Evolutionary conservation across 139 green algal genomes (phyloP), one percentile per base, ranked within the genome.

Genomic region (Chlorella sp.): DNA sequence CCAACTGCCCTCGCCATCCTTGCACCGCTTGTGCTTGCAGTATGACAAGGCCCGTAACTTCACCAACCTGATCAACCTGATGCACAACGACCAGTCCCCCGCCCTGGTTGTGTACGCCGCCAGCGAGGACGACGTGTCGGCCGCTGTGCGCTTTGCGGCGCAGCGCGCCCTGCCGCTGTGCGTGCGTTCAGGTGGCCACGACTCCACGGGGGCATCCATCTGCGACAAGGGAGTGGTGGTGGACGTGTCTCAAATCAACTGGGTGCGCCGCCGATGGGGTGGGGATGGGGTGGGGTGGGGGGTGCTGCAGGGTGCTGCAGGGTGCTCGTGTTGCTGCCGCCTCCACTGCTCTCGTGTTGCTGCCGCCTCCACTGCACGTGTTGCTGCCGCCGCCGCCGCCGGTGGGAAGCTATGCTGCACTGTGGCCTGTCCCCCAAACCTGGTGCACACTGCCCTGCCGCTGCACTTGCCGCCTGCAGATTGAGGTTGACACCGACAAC

Each of bases 131-230:
- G 74, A 81, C 51, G 51, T 81, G 21, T n/a, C 51, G 2, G 74
- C 51, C 23, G 51, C 74, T 30, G 18, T 81, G 36, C 26, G 32
- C 32, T 73, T 44, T 44, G 67, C 67, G 16, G 67, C 67, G 32
- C 32, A 44, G 32, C 67, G 47, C 74, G 2, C 4, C 5, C 51
- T 30, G 47, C 74, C 47, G 74, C 47, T 81, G n/a, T 81, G 74
- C 51, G 28, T n/a, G 36, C 74, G 74, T 7, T 55, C 74, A 4
- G 74, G 74, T n/a, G 74, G 74, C 5, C 74, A 81, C 51, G 74
- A 81, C 51, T 39, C 74, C 47, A 68, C 11, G 4, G 74, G 74
- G 13, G 74, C 74, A 4, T 69, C 28, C 20, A 47, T 67, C 21
- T 81, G 74, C 30, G 30, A 32, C 16, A 55, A 55, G 28, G 74